Base-by-base conservation (phyloP, 306 rosid genomes). In the Quercus parvula region DNA sequence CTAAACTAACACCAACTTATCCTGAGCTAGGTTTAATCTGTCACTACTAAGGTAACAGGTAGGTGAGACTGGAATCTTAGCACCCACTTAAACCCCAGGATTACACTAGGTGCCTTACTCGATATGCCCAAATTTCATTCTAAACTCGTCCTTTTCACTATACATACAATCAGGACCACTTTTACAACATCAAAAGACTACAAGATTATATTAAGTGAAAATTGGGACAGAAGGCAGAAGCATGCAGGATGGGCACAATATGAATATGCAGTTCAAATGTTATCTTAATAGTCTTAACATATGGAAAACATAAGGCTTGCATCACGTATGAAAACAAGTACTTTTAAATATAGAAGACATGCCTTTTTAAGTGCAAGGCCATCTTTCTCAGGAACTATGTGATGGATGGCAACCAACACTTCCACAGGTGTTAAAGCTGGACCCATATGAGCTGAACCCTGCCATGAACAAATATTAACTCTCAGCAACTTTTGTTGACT, bases 361-460 rank as follows among this genome's bases (percentile, higher is more conserved):
- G 80, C 98, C 98, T 93, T 96, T 82, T 93, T 96, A 77, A 96
- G 97, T 74, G 99, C 75, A 76, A 85, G 89, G 55, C 94, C 94
- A 81, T 91, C 98, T 85, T 89, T 93, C 84, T 91, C 99, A 4
- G 98, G 99, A 82, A 83, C 87, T 82, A 93, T 91, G 72, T 90
- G 90, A 85, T 96, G 99, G 87, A 96, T 96, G 79, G 98, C 94
- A 76, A 96, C 97, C 90, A 96, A 87, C 58, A 96, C 99, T 88
- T 96, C 98, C 14, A 87, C 94, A 19, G 98, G 99, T 67, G 98
- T 89, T 81, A 91, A 88, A 75, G 99, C 99, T 30, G 98, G 99
- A 81, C 98, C 98, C 28, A 97, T 88, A 87, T 96, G 98, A 86
- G 99, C 97, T 54, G 99, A 96, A 81, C 99, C 99, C 99, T 96